Base-by-base conservation (phyloP, 2,329 filamentous ascomycete species). In the Penicillium digitatum region DNA sequence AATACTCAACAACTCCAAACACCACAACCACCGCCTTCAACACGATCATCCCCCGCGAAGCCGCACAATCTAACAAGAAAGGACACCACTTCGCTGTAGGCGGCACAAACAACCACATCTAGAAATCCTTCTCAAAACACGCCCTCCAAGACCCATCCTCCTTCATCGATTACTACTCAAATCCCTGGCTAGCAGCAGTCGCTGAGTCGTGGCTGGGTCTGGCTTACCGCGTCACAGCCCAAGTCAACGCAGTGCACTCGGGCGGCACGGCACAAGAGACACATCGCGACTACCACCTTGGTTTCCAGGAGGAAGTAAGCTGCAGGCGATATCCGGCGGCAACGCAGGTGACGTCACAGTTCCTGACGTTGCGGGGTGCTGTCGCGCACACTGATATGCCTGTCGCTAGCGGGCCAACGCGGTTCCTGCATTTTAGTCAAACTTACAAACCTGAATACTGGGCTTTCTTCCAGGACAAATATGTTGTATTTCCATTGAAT, bases 121-220 rank as follows among this genome's bases (percentile, higher is more conserved):
- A 83, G 83, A 87, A 87, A 71, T 83, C 83, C 0, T 83, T 86
- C 69, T 79, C 79, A 58, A 87, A 87, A 64, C 84, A 86, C 62
- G 80, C 77, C 20, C 66, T 81, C 2, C 64, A 71, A 27, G 77
- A 84, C 57, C 78, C 83, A 0, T 40, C 64, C 0, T 81, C 79
- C 0, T 87, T 87, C 62, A 57, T 81, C 0, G 56, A 66, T 7
- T 86, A 87, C 74, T 86, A 83, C 68, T 76, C 81, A 5, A 86
- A 86, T 59, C 82, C 82, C 0, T 84, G 80, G 74, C 76, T 87
- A 2, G 69, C 73, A 0, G 65, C 79, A 8, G 76, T 85, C 24
- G 79, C 77, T 45, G 76, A 77, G 18, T 69, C 81, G 12, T 87
- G 82, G 80, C 78, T 87, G 0, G 84, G 84, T 0, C 82, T 82